Conservation (phyloP, 2,329 filamentous ascomycete genomes). For the Epicoccum nigrum region DNA sequence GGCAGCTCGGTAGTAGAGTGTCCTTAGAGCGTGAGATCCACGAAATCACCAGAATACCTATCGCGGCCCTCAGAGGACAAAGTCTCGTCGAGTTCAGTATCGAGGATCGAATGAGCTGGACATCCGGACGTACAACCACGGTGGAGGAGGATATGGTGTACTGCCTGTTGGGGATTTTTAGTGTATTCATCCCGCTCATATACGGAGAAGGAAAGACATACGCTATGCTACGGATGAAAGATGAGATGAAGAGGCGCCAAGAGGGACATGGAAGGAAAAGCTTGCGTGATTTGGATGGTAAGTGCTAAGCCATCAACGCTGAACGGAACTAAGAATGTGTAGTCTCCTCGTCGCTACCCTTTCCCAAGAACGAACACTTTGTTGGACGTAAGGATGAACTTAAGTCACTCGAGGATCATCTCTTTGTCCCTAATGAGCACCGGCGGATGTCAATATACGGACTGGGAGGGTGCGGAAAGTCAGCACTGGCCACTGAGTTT, state of each 20-base stretch:
- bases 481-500: slow-evolving; percentile 40
- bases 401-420: slow-evolving; percentile 7
- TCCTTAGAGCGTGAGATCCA: background rate
- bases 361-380: slow-evolving; percentile 21
- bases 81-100: slow-evolving; percentile 19
- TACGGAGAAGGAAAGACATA: slow-evolving; percentile 29
- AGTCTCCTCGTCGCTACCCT: slow-evolving; percentile 20
- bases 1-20: background rate
- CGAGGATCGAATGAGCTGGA: slow-evolving; percentile 34
- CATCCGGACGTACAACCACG: slow-evolving; percentile 25
- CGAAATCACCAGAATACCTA: background rate
- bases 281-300: slow-evolving; percentile 7
- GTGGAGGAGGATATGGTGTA: slow-evolving; percentile 31
- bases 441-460: slow-evolving; percentile 21
- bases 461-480: slow-evolving; percentile 27
- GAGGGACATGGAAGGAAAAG: slow-evolving; percentile 11
- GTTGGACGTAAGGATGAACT: slow-evolving; percentile 22
- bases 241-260: slow-evolving; percentile 22
- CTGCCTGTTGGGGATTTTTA: slow-evolving; percentile 33
- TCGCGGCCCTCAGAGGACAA: slow-evolving; percentile 4
- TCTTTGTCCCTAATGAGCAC: slow-evolving; percentile 13
- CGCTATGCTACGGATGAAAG: slow-evolving; percentile 20
- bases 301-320: too few species aligned
- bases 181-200: slow-evolving; percentile 22
- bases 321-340: background rate